Base-by-base conservation (phyloP, 2,329 filamentous ascomycete genomes). In the Orbilia ellipsospora region DNA sequence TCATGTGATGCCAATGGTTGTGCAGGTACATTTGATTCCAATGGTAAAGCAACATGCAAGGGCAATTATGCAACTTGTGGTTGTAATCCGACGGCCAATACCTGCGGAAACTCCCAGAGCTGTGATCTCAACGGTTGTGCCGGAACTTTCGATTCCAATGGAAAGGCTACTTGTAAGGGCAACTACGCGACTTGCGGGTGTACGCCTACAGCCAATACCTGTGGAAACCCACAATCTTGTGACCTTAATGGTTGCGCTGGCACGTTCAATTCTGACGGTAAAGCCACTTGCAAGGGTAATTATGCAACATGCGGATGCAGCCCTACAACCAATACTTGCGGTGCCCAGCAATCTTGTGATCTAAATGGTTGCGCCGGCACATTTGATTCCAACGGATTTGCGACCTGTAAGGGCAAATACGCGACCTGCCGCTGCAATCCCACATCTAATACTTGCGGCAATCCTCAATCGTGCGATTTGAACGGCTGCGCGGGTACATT, bases 391-490 rank as follows among this genome's bases (percentile, higher is more conserved):
- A 48, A 55, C 8, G 54, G 50, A 18, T 45, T 48, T 7, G 66
- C 66, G 2, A 63, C 59, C 12, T 70, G 57, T 18, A 70, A 63
- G 26, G 66, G n/a, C 3, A 70, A 70, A 31, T 70, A 42, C 36
- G 50, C 51, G 6, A 70, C 66, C 20, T 69, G 65, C 45, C 65
- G 65, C 12, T 69, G 65, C 20, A 62, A 55, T 20, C 65, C 65
- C 13, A 70, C 57, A 2, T 48, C 44, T 10, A 48, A 48, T 7
- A 48, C 44, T 4, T 20, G 56, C 3, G 55, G 59, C n/a, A 69
- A 56, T 56, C 56, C 56, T 10, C 40, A 56, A 48, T 16, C 20
- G 4, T 69, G 65, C 15, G 65, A 69, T 26, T 18, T 15, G 10
- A 20, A n/a, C 23, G 56, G 65, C 5, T 69, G 65, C 36, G 65